Percentiles rank a stretch among this genome's conserved stretches.
Evolutionary conservation across 441 rosid species (phyloP).

Genomic region (Flueggea neowawraea): DNA sequence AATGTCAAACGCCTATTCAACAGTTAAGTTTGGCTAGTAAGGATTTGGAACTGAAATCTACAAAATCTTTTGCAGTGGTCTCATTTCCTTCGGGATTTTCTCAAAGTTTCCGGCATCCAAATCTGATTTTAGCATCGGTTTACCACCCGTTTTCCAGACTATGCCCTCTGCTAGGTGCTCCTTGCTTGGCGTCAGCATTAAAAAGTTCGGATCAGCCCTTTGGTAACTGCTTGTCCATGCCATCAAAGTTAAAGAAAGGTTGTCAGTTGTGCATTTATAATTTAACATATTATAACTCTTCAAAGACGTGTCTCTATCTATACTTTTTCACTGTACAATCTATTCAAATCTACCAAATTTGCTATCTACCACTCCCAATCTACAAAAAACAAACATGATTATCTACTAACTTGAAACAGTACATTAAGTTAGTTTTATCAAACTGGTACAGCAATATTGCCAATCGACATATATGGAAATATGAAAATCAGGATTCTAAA

Average conservation of each 20-base stretch:
- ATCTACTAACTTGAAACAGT: not conserved
- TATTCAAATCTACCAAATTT: not conserved
- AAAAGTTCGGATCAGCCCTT: slow-evolving; percentile 88
- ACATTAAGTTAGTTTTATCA: not conserved
- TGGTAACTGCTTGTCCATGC: slow-evolving; percentile 59
- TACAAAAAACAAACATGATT: not conserved
- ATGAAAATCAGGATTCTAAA: not conserved
- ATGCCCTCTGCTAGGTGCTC: slow-evolving; percentile 88
- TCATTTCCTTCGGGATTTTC: slow-evolving; percentile 60
- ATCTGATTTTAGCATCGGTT: slow-evolving; percentile 80
- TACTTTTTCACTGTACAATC: too few relatives aligned
- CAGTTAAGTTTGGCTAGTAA: too few relatives aligned
- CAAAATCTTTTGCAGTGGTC: slow-evolving; percentile 63
- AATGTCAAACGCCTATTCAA: too few relatives aligned
- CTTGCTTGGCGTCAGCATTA: slow-evolving; percentile 89
- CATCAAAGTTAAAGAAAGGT: too few relatives aligned
- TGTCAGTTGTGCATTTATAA: not conserved
- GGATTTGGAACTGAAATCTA: slow-evolving; percentile 10
- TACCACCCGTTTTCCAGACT: slow-evolving; percentile 59
- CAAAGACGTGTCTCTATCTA: too few relatives aligned
- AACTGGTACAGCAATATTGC: not conserved
- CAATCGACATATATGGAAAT: not conserved
- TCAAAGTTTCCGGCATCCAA: slow-evolving; percentile 68
- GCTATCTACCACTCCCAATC: not conserved
- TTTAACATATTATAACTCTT: not conserved